phyloP scores from a whole-genome alignment of 768 basidiomycete genomes.

The Phaeolepiota aurea region DNA sequence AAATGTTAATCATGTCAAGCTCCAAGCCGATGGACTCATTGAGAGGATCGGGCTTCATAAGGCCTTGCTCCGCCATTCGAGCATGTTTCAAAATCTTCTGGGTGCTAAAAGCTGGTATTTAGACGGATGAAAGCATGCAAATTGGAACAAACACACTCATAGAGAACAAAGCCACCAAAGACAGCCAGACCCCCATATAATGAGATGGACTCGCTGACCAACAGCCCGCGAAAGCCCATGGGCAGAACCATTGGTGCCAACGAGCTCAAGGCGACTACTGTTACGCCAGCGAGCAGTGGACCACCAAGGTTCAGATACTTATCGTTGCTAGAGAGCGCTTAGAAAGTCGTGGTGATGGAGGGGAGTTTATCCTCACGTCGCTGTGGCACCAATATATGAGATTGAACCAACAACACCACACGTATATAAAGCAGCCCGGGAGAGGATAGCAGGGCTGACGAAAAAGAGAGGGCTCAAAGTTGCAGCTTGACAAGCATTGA shows the following conservation, averaged over 20 bases:
- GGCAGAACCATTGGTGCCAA: constrained; percentile 88
- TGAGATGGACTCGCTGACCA: constrained; percentile 67
- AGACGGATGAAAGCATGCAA: not conserved
- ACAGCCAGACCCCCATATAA: constrained; percentile 87
- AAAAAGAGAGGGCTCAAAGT: constrained; percentile 88
- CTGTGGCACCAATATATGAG: constrained; percentile 84
- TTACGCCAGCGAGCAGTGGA: constrained; percentile 81
- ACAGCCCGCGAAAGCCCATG: constrained; percentile 69
- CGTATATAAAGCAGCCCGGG: constrained; percentile 84
- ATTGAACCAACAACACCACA: constrained; percentile 80
- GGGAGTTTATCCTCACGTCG: constrained; percentile 36
- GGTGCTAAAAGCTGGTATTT: constrained; percentile 37
- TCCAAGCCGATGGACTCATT: constrained; percentile 73
- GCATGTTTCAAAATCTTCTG: constrained; percentile 80
- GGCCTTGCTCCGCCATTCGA: constrained; percentile 61
- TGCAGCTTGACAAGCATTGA: constrained; percentile 81
- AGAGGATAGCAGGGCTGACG: constrained; percentile 75
- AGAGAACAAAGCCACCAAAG: constrained; percentile 81
- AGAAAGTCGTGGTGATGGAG: not conserved
- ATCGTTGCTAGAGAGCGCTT: constrained; percentile 42
- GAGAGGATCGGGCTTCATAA: constrained; percentile 63
- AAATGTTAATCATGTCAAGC: constrained; percentile 87
- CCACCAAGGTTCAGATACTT: constrained; percentile 83
- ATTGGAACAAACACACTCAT: constrained; percentile 52
- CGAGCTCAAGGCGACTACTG: constrained; percentile 80